Conservation (phyloP, 257 asterid species). For the Solanum paucissectum region DNA sequence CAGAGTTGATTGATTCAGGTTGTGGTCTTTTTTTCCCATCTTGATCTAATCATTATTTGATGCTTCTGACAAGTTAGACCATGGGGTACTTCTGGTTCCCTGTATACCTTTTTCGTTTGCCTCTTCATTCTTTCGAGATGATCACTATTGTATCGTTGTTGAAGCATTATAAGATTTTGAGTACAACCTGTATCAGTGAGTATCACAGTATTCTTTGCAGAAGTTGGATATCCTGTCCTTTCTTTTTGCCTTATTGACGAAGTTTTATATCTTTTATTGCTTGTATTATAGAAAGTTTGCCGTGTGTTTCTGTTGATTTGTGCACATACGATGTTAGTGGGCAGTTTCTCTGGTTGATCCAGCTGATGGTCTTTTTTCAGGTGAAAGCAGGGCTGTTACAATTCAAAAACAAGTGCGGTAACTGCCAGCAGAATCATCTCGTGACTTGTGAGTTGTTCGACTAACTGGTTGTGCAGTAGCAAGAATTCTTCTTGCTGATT, state of each 20-base stretch:
- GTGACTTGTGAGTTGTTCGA: neutral
- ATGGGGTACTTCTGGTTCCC: neutral
- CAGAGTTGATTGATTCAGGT: conserved; percentile 10
- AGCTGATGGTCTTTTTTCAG: neutral
- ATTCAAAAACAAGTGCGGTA: neutral
- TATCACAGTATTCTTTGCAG: neutral
- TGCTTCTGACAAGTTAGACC: neutral
- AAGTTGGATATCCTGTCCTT: neutral
- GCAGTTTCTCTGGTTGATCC: neutral
- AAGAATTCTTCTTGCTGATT: neutral
- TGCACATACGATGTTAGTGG: neutral
- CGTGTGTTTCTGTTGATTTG: neutral
- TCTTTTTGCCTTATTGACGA: neutral
- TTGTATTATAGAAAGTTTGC: neutral
- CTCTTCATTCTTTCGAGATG: neutral
- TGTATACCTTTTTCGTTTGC: neutral
- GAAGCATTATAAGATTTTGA: neutral
- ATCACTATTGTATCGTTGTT: neutral
- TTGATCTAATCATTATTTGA: neutral
- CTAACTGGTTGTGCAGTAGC: neutral
- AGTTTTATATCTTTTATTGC: neutral
- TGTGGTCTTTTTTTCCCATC: neutral
- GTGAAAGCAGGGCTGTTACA: neutral
- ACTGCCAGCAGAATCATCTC: neutral
- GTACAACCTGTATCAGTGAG: neutral